A percentile compares a stretch with the other conserved stretches of the same genome.
phyloP scores from a whole-genome alignment of 2,329 filamentous ascomycete species.

The Beauveria medogensis region DNA sequence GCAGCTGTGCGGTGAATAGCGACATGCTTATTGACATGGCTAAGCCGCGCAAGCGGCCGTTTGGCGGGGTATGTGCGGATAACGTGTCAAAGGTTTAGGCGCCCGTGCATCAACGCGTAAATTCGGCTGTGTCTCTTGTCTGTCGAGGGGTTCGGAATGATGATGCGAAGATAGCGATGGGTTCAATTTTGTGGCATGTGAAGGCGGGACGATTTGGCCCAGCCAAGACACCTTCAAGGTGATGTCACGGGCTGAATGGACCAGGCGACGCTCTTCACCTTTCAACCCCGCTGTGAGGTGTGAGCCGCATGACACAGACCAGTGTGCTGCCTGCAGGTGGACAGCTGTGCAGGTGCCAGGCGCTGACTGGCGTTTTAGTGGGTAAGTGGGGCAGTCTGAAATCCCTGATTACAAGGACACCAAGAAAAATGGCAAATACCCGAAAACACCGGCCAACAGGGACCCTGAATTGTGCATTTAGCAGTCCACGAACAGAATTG shows the following conservation, averaged over 20 bases:
- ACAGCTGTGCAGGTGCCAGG: not conserved
- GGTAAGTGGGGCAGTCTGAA: not conserved
- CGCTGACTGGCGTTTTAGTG: not conserved
- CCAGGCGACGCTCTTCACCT: not conserved
- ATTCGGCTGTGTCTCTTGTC: not conserved
- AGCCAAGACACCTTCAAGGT: not conserved
- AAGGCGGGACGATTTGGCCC: not conserved
- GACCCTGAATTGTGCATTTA: no score
- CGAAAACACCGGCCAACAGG: not conserved
- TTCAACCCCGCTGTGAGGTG: not conserved
- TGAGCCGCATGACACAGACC: not conserved
- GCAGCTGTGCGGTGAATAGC: conserved; percentile 52
- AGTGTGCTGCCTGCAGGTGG: not conserved
- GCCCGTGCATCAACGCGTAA: not conserved
- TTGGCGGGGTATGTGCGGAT: not conserved
- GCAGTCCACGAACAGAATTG: no score
- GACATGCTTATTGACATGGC: conserved; percentile 27
- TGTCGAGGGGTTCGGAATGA: not conserved
- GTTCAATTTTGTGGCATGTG: not conserved
- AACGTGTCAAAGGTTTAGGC: not conserved
- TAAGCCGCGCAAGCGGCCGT: not conserved
- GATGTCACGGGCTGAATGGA: conserved; percentile 5
- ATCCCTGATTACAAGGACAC: not conserved
- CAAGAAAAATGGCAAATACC: not conserved
- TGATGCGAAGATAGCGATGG: not conserved